Conservation (phyloP, 1,139 yeast species). For the Candida sp. region DNA sequence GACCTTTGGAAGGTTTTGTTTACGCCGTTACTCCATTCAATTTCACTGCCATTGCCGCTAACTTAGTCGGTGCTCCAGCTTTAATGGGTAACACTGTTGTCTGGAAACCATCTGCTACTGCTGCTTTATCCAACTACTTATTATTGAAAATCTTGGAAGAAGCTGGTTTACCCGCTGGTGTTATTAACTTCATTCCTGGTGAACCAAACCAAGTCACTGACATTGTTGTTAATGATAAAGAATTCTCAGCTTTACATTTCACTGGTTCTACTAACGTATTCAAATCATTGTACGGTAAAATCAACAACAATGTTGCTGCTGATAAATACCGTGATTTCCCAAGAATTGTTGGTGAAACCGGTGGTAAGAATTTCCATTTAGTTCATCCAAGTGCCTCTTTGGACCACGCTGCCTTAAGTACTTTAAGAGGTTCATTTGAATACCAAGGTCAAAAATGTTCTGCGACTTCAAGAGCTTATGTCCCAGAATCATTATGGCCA, state of each 20-base stretch:
- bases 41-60: constrained; percentile 97
- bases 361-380: constrained; percentile 96
- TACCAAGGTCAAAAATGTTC: constrained; percentile 98
- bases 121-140: constrained; percentile 85
- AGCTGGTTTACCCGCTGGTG: constrained; percentile 96
- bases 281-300: constrained; percentile 71
- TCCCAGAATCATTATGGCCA: constrained; percentile 76
- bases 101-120: constrained; percentile 96
- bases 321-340: constrained; percentile 86
- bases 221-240: constrained; percentile 58
- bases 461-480: constrained; percentile 83
- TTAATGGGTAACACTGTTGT: constrained; percentile 95
- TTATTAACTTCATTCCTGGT: constrained; percentile 92
- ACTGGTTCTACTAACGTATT: constrained; percentile 97
- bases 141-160: constrained; percentile 79
- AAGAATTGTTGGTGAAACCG: constrained; percentile 96
- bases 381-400: constrained; percentile 71
- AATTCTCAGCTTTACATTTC: constrained; percentile 86
- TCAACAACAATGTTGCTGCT: constrained; percentile 68
- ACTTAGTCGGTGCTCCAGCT: constrained; percentile 94
- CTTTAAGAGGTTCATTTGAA: constrained; percentile 95
- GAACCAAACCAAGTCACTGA: constrained; percentile 77
- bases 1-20: constrained; percentile 96
- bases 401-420: constrained; percentile 78
- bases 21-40: constrained; percentile 98